A percentile compares a stretch with the other conserved stretches of the same genome.
Conservation (phyloP, 2,329 filamentous ascomycete genomes). For the Akanthomyces uredinophilus region DNA sequence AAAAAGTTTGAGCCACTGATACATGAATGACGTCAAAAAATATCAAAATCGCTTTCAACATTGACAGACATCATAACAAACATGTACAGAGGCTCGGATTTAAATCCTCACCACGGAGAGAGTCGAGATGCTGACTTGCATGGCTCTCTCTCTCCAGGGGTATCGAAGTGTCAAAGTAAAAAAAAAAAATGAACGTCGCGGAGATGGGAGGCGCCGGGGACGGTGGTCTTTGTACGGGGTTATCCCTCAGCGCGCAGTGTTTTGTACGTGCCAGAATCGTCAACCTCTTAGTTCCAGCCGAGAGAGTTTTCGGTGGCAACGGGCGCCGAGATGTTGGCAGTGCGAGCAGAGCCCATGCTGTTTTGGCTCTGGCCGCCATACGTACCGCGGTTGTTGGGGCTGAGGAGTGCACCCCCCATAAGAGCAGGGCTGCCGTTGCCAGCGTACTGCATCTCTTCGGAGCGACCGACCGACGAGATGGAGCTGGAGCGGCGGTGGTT, state of each 20-base stretch:
- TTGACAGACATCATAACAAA: constrained; percentile 2
- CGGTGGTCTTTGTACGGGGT: constrained; percentile 3
- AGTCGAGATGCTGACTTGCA: background rate
- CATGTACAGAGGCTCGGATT: constrained; percentile 7
- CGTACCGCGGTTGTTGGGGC: constrained; percentile 46
- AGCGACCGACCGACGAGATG: constrained; percentile 45
- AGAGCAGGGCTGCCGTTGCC: constrained; percentile 50
- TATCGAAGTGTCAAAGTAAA: constrained; percentile 12
- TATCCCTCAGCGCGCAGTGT: background rate
- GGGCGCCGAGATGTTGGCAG: constrained; percentile 74
- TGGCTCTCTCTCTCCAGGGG: constrained; percentile 2
- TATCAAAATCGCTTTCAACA: constrained; percentile 10
- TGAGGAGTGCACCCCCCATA: constrained; percentile 65
- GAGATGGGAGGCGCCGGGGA: background rate
- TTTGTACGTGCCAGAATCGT: background rate
- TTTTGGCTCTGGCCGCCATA: constrained; percentile 59
- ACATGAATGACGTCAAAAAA: constrained; percentile 1
- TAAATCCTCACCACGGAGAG: constrained; percentile 10
- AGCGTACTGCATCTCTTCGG: constrained; percentile 50
- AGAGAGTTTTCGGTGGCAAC: constrained; percentile 92
- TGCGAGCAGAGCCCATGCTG: constrained; percentile 57
- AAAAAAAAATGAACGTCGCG: constrained; percentile 10
- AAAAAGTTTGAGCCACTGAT: constrained; percentile 1
- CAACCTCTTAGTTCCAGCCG: constrained; percentile 77
- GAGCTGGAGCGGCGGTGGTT: constrained; percentile 74